phyloP scores from a whole-genome alignment of 805 yeast species.

The Starmerella kuoi region DNA sequence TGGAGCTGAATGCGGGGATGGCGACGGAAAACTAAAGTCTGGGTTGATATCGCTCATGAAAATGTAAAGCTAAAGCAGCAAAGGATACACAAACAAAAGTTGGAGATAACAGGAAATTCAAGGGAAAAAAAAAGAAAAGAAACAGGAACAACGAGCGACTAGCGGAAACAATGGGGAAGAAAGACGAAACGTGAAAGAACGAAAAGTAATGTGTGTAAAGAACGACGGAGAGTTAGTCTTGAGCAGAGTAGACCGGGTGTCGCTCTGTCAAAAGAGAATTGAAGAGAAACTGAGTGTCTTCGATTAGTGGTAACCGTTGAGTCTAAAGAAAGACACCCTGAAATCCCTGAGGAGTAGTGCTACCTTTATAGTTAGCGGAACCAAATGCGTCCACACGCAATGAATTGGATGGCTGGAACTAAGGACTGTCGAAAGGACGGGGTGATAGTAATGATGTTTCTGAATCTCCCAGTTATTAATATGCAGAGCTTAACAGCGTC shows the following conservation, averaged over 20 bases:
- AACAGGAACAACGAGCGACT: background rate
- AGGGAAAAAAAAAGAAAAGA: background rate
- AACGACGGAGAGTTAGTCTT: no score
- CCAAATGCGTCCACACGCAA: background rate
- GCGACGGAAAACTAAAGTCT: slow-evolving; percentile 19
- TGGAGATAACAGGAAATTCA: background rate
- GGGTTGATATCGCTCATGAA: slow-evolving; percentile 21
- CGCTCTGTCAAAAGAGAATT: no score
- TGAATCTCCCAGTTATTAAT: background rate
- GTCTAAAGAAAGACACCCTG: background rate
- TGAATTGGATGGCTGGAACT: slow-evolving; percentile 4
- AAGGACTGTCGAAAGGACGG: no score
- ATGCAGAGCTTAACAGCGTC: background rate
- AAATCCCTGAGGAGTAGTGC: background rate
- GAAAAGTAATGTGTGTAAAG: no score
- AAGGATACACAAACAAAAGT: background rate
- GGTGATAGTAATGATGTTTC: no score
- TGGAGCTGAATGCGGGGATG: slow-evolving; percentile 8
- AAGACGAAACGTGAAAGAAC: no score
- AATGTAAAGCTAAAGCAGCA: background rate
- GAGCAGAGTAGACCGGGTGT: no score
- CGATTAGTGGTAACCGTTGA: background rate
- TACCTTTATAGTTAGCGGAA: background rate
- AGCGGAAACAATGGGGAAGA: no score
- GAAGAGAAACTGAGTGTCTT: background rate